Conservation (phyloP, 805 yeast genomes). For the Nakazawaea populi region DNA sequence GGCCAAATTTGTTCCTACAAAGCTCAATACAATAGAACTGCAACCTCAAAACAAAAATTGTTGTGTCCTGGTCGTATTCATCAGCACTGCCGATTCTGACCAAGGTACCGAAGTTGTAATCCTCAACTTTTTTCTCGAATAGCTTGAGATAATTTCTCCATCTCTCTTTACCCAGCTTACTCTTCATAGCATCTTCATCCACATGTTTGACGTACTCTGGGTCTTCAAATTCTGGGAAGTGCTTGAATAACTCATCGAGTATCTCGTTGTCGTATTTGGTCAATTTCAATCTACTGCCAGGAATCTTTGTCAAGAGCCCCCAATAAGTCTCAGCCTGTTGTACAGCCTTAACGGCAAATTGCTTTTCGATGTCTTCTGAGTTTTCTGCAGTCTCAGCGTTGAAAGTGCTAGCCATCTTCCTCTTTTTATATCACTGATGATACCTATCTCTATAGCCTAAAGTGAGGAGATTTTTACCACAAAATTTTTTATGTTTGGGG, state of each 20-base stretch:
- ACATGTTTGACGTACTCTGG: slow-evolving; percentile 51
- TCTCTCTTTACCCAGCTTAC: slow-evolving; percentile 68
- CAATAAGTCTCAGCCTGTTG: slow-evolving; percentile 94
- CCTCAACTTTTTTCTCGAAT: slow-evolving; percentile 77
- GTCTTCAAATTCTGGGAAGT: slow-evolving; percentile 84
- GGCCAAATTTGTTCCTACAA: slow-evolving; percentile 83
- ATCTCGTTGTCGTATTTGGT: slow-evolving; percentile 72
- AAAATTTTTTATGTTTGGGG: not conserved
- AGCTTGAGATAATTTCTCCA: slow-evolving; percentile 87
- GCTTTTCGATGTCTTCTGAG: slow-evolving; percentile 92
- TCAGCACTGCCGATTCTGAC: slow-evolving; percentile 65
- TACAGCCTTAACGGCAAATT: slow-evolving; percentile 97
- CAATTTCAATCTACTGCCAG: slow-evolving; percentile 74
- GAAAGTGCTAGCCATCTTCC: slow-evolving; percentile 36
- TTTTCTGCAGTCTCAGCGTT: slow-evolving; percentile 91
- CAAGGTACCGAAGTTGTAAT: slow-evolving; percentile 92
- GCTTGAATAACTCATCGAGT: slow-evolving; percentile 49
- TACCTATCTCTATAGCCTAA: not conserved
- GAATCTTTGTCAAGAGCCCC: slow-evolving; percentile 64
- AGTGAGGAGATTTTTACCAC: too few relatives aligned
- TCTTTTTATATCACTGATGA: slow-evolving; percentile 10
- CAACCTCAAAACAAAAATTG: slow-evolving; percentile 87
- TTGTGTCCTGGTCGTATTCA: slow-evolving; percentile 77
- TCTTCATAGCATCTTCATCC: slow-evolving; percentile 78
- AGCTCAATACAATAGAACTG: slow-evolving; percentile 95